Evolutionary conservation across 177 flowering plant genomes (phyloP), one percentile per base, ranked within the genome.

Genomic region (Vitis hybrid): DNA sequence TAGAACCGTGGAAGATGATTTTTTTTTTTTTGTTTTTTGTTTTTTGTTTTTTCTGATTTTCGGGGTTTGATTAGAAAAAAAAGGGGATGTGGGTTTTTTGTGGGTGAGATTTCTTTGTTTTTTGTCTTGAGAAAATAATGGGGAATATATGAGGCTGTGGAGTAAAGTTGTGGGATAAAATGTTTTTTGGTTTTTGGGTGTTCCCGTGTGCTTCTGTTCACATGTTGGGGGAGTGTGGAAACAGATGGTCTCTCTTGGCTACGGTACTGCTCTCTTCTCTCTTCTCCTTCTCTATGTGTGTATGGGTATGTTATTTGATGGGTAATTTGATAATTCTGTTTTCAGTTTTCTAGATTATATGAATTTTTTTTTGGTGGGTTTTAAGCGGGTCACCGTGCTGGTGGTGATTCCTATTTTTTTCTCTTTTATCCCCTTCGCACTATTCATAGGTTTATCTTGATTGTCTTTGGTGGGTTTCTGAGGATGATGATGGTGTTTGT

Each of bases 141-240:
- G 16, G 45, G 49, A 71, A 71, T 80, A 80, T 84, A 45, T 84
- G 83, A 76, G 90, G 86, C 76, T 78, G 81, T 72, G 74, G 67
- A 64, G 72, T 26, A 72, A 72, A 48, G 56, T 70, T 52, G n/a
- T 33, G 49, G 53, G 62, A 39, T 7, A 39, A 39, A 39, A 39
- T 70, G 70, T 49, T 60, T 21, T 53, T 61, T 19, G 15, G 56
- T 6, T 5, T 2, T 16, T 62, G 19, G 79, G 82, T 82, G 77
- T 86, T 86, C 83, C 72, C 78, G 82, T 82, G 77, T 86, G 87
- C 83, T 73, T 77, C 67, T 48, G 62, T 77, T 76, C 71, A 71
- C 77, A 69, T 78, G 78, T 74, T 73, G 72, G 68, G 61, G 53
- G 50, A 22, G 64, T 71, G 73, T 71, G 63, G 62, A 67, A 65